Base-by-base conservation (phyloP, 495 filamentous ascomycete genomes). In the Daldinia grandis region DNA sequence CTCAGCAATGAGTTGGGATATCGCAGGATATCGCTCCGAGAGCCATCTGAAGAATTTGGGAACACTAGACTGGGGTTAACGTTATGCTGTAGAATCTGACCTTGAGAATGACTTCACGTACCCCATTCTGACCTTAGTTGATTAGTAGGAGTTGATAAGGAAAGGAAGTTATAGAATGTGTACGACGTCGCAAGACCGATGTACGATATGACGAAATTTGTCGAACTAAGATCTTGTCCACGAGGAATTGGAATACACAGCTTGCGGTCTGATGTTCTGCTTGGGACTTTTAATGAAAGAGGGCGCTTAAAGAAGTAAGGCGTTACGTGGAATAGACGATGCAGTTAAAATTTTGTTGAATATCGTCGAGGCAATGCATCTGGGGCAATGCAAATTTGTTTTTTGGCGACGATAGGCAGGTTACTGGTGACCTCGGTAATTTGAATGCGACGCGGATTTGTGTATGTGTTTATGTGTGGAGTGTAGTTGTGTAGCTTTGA, bases 1-100 rank as follows among this genome's bases (percentile, higher is more conserved):
- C 84, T 99, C 96, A 59, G 94, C 95, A 79, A 99, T 98, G 70
- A 99, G 86, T 88, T 97, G 94, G 38, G 95, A 98, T 80, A 99
- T 99, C 61, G 96, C 89, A 30, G 96, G 96, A 87, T 99, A 99
- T 75, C 96, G 92, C 89, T 99, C 96, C 47, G 93, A 97, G 86
- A 98, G 90, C 95, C 95, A 98, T 84, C 95, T 79, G 78, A 85
- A 87, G 75, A 88, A 98, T 76, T 99, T 99, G 71, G 95, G 95
- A 78, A 99, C 95, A 91, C 95, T 96, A 89, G 87, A 89, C 63
- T 80, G 66, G 71, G 68, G 53, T 74, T 33, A 69, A 44, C 40
- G 33, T 4, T 12, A 30, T 40, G 50, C 5, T 40, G 17, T 10
- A 17, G 17, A 37, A 51, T 12, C 6, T 49, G 10, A 49, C 53